Conservation (phyloP, 352 stramenopile genomes). For the Thraustochytrium striatum region DNA sequence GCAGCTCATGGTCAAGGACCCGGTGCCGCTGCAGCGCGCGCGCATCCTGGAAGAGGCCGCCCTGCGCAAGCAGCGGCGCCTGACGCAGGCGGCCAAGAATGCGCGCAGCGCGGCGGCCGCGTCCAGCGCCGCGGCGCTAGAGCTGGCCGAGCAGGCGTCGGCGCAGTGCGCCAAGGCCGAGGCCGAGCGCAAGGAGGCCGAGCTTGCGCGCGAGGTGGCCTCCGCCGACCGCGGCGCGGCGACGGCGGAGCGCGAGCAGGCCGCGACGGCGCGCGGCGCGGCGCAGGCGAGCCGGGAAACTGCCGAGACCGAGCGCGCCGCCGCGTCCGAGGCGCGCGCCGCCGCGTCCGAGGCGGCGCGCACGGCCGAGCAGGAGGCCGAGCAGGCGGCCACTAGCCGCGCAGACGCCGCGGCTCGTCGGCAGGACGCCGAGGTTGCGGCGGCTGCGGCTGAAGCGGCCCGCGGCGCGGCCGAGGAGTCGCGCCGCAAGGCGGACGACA, state of each 20-base stretch:
- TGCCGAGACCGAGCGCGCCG: constrained; percentile 17
- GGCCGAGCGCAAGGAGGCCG: neutral
- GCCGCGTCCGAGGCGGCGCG: constrained; percentile 11
- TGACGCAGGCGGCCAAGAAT: constrained; percentile 14
- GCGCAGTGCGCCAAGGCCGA: constrained; percentile 28
- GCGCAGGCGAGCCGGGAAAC: neutral
- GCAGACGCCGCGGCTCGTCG: constrained; percentile 13
- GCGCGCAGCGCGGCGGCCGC: neutral
- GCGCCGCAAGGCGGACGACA: constrained; percentile 23
- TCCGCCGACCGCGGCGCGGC: neutral
- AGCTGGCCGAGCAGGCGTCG: neutral
- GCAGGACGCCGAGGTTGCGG: neutral
- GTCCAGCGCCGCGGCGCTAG: neutral
- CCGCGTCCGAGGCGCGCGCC: constrained; percentile 9
- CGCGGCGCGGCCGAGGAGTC: neutral
- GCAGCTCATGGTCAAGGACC: constrained; percentile 55
- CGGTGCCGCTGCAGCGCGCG: constrained; percentile 54
- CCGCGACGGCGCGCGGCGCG: neutral
- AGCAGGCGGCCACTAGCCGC: neutral
- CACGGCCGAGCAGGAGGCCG: constrained; percentile 29
- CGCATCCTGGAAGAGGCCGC: constrained; percentile 57
- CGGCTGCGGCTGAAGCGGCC: neutral
- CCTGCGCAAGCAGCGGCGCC: constrained; percentile 52
- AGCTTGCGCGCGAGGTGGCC: neutral
- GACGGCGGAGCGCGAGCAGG: neutral